Conservation (phyloP, 208 protist species). For the Leishmania tropica region DNA sequence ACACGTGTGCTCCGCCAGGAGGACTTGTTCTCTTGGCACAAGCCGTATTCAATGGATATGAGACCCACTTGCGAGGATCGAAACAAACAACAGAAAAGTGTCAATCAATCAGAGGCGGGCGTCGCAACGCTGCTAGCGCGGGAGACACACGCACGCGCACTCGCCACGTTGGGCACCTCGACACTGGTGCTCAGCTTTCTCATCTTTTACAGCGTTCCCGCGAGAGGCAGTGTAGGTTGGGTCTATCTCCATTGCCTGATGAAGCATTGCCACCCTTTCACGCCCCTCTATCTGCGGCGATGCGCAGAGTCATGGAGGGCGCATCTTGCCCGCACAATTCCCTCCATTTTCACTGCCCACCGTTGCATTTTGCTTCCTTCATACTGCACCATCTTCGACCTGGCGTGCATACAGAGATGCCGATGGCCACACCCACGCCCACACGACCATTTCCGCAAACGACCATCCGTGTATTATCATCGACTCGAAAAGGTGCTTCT, state of each 20-base stretch:
- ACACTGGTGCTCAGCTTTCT: background rate
- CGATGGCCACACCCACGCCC: background rate
- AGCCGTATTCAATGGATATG: background rate
- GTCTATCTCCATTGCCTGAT: background rate
- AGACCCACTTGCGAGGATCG: background rate
- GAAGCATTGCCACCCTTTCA: background rate
- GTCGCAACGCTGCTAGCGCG: background rate
- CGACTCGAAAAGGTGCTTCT: background rate
- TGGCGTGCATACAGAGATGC: background rate
- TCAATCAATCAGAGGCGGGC: background rate
- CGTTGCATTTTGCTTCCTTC: background rate
- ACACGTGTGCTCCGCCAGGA: background rate
- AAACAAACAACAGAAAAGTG: background rate
- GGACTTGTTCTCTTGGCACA: background rate
- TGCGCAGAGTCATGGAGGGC: background rate
- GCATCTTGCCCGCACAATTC: background rate
- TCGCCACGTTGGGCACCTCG: background rate
- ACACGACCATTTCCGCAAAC: background rate
- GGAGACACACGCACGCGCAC: background rate
- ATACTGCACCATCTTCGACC: background rate
- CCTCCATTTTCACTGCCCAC: background rate
- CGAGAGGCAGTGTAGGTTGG: background rate
- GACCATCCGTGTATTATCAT: background rate
- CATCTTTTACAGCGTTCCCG: background rate
- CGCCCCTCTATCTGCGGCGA: background rate